A percentile compares a stretch with the other conserved stretches of the same genome.
These are phyloP conservation scores for Aaosphaeria arxii DNA, from an alignment of 2,329 filamentous ascomycete species.

Conservation along the genomic window DNA sequence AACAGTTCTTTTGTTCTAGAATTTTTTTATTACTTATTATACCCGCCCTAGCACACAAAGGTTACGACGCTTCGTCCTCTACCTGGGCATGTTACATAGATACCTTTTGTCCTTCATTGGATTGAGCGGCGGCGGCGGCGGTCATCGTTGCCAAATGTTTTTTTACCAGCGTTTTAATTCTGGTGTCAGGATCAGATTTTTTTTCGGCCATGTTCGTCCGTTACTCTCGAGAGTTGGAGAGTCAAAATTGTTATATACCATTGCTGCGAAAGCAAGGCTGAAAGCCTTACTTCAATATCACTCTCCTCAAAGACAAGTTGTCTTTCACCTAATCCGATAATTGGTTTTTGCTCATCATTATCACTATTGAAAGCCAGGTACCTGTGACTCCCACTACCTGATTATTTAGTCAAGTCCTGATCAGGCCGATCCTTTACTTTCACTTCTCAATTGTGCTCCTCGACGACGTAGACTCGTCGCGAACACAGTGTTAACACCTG, in stretches of 20 bases:
- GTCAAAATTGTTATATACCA: constrained; percentile 7
- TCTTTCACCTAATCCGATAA: too few relatives aligned
- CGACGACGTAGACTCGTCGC: too few relatives aligned
- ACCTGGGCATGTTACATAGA: neutral
- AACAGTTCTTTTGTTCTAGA: neutral
- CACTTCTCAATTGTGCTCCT: too few relatives aligned
- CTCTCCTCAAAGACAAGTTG: too few relatives aligned
- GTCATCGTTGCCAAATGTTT: constrained; percentile 2
- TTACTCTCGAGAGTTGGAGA: neutral
- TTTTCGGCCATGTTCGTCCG: neutral
- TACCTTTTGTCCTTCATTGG: constrained; percentile 4
- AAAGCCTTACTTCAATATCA: neutral
- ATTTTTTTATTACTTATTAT: neutral
- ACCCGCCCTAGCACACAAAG: neutral
- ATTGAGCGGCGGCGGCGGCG: constrained; percentile 1
- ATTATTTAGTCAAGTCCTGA: too few relatives aligned
- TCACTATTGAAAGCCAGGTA: too few relatives aligned
- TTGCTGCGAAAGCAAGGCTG: constrained; percentile 1
- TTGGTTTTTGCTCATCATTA: too few relatives aligned
- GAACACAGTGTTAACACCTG: too few relatives aligned
- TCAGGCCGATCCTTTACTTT: too few relatives aligned
- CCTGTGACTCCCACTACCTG: too few relatives aligned
- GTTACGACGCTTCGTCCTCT: neutral
- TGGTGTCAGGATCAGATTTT: neutral
- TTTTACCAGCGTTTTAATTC: neutral